phyloP scores from a whole-genome alignment of 2,329 filamentous ascomycete genomes.

The Tolypocladium capitatum region DNA sequence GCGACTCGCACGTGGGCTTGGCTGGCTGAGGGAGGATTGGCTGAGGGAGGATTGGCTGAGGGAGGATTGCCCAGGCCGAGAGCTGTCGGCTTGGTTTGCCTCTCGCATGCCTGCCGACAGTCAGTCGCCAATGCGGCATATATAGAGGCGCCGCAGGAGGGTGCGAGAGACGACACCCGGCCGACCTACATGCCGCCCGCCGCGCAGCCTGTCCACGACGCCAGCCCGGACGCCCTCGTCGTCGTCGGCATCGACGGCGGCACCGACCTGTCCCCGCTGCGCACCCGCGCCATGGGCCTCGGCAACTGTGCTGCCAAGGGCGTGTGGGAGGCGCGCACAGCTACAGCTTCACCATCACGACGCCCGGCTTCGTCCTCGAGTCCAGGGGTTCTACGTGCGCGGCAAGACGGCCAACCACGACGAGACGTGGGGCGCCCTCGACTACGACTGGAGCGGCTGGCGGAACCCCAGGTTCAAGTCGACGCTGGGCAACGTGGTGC shows the following conservation, averaged over 20 bases:
- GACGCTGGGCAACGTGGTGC: slow-evolving; percentile 24
- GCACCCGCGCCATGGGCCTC: slow-evolving; percentile 26
- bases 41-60: too few species aligned
- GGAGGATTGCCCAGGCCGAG: too few species aligned
- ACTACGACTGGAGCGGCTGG: slow-evolving; percentile 26
- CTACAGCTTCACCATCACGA: slow-evolving; percentile 41
- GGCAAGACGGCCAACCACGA: slow-evolving; percentile 34
- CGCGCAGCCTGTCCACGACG: slow-evolving; percentile 33
- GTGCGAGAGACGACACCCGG: slow-evolving; percentile 25
- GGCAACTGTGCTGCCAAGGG: slow-evolving; percentile 34
- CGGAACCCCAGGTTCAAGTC: slow-evolving; percentile 21
- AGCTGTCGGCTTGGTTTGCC: too few species aligned
- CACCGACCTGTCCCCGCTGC: slow-evolving; percentile 35
- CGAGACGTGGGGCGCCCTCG: slow-evolving; percentile 38
- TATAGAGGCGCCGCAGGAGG: too few species aligned
- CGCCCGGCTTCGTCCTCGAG: slow-evolving; percentile 37
- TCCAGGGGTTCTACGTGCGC: slow-evolving; percentile 45
- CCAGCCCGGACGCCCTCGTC: slow-evolving; percentile 38
- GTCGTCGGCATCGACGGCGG: slow-evolving; percentile 39
- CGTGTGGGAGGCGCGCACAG: slow-evolving; percentile 48
- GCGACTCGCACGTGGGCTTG: too few species aligned
- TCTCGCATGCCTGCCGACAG: too few species aligned
- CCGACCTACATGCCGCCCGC: slow-evolving; percentile 33
- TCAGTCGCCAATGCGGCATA: too few species aligned
- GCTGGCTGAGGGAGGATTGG: too few species aligned